Conservation (phyloP, 108 stramenopile species). For the Skeletonema menzelii region DNA sequence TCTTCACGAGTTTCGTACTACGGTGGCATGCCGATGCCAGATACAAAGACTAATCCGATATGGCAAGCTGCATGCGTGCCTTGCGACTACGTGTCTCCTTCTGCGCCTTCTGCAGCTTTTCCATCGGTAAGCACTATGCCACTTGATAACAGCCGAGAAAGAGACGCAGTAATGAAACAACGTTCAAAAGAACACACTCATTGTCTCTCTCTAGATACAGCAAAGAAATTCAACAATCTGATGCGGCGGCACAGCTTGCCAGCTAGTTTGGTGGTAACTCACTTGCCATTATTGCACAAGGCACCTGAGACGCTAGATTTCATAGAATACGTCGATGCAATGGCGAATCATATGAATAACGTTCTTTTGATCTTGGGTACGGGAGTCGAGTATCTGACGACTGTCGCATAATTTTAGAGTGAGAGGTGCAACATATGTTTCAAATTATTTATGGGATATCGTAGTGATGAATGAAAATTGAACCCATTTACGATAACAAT, state of each 20-base stretch:
- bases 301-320: conserved; percentile 49
- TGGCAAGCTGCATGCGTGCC: background rate
- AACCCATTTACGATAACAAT: too few species aligned
- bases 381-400: conserved; percentile 49
- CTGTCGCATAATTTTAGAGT: background rate
- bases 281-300: conserved; percentile 58
- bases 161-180: background rate
- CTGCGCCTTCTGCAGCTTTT: conserved; percentile 26
- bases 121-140: conserved; percentile 40
- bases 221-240: conserved; percentile 53
- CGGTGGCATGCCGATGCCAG: background rate
- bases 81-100: background rate
- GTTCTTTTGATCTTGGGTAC: conserved; percentile 67
- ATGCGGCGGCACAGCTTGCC: conserved; percentile 51
- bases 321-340: conserved; percentile 55
- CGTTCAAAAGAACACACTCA: background rate
- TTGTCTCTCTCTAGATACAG: conserved; percentile 7
- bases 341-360: conserved; percentile 48
- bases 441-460: too few species aligned
- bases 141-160: background rate
- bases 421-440: too few species aligned
- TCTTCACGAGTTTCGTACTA: background rate
- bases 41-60: background rate
- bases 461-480: too few species aligned
- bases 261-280: conserved; percentile 72